Evolutionary conservation across 1,284 basidiomycete species (phyloP).

Genomic region (Trametes hirsuta): DNA sequence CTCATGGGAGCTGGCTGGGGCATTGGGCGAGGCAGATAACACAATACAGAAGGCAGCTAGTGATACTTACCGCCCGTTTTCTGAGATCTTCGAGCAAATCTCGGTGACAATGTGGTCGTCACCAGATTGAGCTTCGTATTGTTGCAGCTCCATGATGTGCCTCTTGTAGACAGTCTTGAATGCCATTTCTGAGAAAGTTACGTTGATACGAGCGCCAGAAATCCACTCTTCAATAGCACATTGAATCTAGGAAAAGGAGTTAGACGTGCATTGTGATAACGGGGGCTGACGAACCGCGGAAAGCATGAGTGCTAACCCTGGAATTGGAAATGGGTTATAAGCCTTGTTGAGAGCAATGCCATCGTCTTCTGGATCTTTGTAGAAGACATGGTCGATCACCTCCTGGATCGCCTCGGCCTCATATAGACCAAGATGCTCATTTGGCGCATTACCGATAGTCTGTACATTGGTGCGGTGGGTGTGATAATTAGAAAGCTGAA

Average conservation of each 20-base stretch:
- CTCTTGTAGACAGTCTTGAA: neutral
- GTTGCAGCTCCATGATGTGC: neutral
- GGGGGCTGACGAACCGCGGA: constrained; percentile 1
- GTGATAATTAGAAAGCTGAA: too few species aligned
- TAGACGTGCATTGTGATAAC: neutral
- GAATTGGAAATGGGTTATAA: constrained; percentile 1
- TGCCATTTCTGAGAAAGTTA: neutral
- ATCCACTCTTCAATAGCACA: constrained; percentile 10
- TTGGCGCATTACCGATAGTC: neutral
- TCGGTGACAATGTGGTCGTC: too few species aligned
- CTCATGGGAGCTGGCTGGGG: too few species aligned
- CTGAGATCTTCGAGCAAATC: too few species aligned
- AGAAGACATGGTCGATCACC: constrained; percentile 2
- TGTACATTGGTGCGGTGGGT: neutral
- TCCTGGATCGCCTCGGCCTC: neutral
- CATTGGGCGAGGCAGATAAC: too few species aligned
- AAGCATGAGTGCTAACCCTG: neutral
- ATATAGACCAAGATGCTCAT: neutral
- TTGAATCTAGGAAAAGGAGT: neutral
- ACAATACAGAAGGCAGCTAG: too few species aligned
- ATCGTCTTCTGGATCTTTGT: neutral
- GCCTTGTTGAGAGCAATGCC: neutral
- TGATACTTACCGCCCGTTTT: too few species aligned
- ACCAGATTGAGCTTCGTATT: neutral
- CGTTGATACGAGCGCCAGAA: neutral